These are phyloP conservation scores for Salix brachista DNA, from an alignment of 345 rosid genomes.

Conservation along the genomic window DNA sequence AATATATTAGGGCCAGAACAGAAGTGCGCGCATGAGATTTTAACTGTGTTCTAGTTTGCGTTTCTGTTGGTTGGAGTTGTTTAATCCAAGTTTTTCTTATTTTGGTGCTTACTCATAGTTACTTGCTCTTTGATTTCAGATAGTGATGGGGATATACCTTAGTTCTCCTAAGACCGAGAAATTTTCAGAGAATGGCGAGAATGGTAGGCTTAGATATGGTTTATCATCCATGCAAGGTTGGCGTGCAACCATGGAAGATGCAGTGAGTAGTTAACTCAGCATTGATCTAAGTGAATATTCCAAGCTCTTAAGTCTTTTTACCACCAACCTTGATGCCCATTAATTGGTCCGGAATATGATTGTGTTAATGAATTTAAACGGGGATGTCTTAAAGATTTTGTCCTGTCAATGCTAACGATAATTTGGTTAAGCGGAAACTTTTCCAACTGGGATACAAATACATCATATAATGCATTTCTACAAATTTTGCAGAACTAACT, in stretches of 20 bases:
- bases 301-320: background rate
- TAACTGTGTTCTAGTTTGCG: background rate
- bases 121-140: constrained; percentile 10
- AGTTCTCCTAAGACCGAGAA: constrained; percentile 97
- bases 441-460: too few relatives aligned
- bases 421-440: background rate
- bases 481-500: too few relatives aligned
- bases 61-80: background rate
- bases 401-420: background rate
- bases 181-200: constrained; percentile 82
- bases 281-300: background rate
- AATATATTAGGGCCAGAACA: background rate
- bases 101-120: background rate
- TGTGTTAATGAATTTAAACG: too few relatives aligned
- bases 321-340: background rate
- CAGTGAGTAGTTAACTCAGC: constrained; percentile 55
- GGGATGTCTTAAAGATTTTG: background rate
- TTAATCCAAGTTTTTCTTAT: background rate
- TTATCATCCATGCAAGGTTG: constrained; percentile 99
- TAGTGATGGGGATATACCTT: constrained; percentile 84
- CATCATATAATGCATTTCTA: too few relatives aligned
- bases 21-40: background rate
- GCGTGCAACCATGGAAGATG: constrained; percentile 99
- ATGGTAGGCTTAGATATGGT: constrained; percentile 71
- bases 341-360: too few relatives aligned